phyloP scores from a whole-genome alignment of 2,329 filamentous ascomycete species.

The Paraphaeosphaeria minitans region DNA sequence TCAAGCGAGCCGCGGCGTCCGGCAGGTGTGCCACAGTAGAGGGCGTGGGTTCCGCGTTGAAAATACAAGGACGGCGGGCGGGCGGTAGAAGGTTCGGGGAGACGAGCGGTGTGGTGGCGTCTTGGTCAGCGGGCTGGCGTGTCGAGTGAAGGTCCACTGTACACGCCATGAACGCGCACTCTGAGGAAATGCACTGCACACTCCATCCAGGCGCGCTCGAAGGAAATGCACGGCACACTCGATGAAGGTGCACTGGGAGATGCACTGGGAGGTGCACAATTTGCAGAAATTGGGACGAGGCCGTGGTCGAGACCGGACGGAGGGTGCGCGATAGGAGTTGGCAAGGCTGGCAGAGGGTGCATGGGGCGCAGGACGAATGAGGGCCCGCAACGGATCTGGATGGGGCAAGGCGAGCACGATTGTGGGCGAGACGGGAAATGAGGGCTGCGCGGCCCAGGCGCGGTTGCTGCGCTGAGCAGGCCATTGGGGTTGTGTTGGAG shows the following conservation, averaged over 20 bases:
- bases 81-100: not conserved
- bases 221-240: no score
- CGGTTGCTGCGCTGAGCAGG: slow-evolving; percentile 20
- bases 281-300: slow-evolving; percentile 13
- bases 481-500: no score
- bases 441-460: slow-evolving; percentile 25
- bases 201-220: not conserved
- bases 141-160: not conserved
- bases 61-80: not conserved
- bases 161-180: not conserved
- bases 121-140: slow-evolving; percentile 1
- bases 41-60: not conserved
- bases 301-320: slow-evolving; percentile 4
- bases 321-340: slow-evolving; percentile 2
- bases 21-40: not conserved
- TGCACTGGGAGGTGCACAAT: slow-evolving; percentile 13
- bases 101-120: slow-evolving; percentile 6
- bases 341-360: slow-evolving; percentile 3
- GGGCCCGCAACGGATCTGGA: not conserved
- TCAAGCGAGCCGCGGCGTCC: slow-evolving; percentile 8
- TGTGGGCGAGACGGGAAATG: slow-evolving; percentile 41
- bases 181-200: not conserved
- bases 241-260: no score
- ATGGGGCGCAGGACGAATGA: slow-evolving; percentile 4
- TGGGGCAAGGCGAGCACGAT: slow-evolving; percentile 28